Percentiles rank a stretch among this genome's conserved stretches.
Evolutionary conservation across 148 eudicot species (phyloP).

Genomic region (Spergularia marina): DNA sequence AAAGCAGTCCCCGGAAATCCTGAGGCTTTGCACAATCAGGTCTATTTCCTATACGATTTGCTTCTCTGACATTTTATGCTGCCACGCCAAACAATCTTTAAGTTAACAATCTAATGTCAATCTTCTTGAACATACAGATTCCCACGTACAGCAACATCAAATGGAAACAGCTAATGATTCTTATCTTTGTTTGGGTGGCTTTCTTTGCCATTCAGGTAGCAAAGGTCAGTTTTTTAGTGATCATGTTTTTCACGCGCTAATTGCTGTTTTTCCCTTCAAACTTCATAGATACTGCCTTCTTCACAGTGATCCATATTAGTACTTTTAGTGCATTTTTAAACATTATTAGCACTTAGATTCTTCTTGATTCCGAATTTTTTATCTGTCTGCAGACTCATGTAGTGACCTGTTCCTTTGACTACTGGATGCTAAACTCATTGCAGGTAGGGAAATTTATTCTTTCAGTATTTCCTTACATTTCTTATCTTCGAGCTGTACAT

Average conservation of each 20-base stretch:
- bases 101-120: neutral
- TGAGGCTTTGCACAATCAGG: conserved; percentile 4
- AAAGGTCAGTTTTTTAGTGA: conserved; percentile 15
- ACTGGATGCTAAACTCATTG: conserved; percentile 24
- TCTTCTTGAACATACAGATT: conserved; percentile 2
- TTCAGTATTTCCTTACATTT: no score
- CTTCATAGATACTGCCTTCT: no score
- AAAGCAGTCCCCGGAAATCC: neutral
- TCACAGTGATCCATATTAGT: no score
- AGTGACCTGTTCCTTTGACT: conserved; percentile 19
- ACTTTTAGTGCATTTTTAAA: neutral
- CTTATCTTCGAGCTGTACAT: no score
- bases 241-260: neutral
- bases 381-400: conserved; percentile 17
- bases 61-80: no score
- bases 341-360: no score
- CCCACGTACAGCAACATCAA: conserved; percentile 11
- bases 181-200: conserved; percentile 22
- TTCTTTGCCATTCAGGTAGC: conserved; percentile 23
- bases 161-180: conserved; percentile 21
- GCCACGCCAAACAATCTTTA: no score
- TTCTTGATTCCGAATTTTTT: neutral
- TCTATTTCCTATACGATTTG: no score
- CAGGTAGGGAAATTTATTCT: conserved; percentile 1
- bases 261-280: neutral